Evolutionary conservation across 306 rosid species (phyloP).

Genomic region (Rosa chinensis): DNA sequence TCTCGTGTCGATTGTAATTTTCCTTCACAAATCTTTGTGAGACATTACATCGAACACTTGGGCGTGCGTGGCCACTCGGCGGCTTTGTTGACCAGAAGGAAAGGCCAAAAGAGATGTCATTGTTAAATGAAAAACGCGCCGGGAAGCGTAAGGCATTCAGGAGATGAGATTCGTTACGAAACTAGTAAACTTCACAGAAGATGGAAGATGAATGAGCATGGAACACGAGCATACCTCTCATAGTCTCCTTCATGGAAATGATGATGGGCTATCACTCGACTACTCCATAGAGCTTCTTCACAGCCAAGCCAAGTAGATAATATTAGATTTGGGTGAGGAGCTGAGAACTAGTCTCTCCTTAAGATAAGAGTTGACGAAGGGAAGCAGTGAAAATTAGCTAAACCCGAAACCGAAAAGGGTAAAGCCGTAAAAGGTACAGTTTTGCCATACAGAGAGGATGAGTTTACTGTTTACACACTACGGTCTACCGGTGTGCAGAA

Average conservation of each 20-base stretch:
- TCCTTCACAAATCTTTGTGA: too few relatives aligned
- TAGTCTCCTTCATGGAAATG: neutral
- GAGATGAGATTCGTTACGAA: neutral
- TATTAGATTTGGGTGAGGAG: too few relatives aligned
- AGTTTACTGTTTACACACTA: too few relatives aligned
- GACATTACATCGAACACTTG: too few relatives aligned
- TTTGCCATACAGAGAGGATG: too few relatives aligned
- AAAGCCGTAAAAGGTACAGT: too few relatives aligned
- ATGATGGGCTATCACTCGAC: neutral
- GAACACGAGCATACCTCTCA: neutral
- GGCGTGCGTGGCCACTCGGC: neutral
- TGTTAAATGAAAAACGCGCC: neutral
- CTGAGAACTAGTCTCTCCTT: neutral
- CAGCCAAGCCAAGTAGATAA: too few relatives aligned
- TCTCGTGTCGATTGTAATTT: too few relatives aligned
- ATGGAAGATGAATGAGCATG: neutral
- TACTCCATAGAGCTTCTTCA: neutral
- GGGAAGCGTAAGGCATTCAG: neutral
- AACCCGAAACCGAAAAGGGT: too few relatives aligned
- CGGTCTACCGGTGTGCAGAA: too few relatives aligned
- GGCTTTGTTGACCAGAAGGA: neutral
- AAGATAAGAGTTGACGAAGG: too few relatives aligned
- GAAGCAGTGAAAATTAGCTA: too few relatives aligned
- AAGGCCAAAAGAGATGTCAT: neutral
- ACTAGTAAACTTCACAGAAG: neutral